phyloP scores from a whole-genome alignment of 106 monocot genomes.

The Xerophyta viscosa region DNA sequence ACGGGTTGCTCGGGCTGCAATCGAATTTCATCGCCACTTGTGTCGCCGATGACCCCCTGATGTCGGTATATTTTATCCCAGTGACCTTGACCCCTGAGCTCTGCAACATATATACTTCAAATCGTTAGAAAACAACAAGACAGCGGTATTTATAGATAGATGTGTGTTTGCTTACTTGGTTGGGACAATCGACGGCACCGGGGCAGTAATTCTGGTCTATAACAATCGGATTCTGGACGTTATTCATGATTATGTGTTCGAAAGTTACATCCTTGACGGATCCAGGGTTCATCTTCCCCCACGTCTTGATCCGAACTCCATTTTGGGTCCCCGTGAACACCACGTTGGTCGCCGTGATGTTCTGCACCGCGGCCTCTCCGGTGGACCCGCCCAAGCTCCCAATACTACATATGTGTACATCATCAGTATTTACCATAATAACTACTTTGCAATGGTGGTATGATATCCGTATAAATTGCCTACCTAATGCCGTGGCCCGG shows the following conservation, averaged over 20 bases:
- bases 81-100: slow-evolving; percentile 13
- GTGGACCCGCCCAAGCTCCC: background rate
- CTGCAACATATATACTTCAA: background rate
- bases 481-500: slow-evolving; percentile 36
- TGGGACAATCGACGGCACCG: background rate
- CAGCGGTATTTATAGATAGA: background rate
- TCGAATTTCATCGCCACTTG: slow-evolving; percentile 17
- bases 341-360: slow-evolving; percentile 1
- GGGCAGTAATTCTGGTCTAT: slow-evolving; percentile 14
- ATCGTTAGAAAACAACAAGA: background rate
- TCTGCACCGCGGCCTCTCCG: background rate
- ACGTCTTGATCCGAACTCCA: slow-evolving; percentile 11
- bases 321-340: slow-evolving; percentile 6
- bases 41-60: slow-evolving; percentile 22
- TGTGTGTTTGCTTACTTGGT: background rate
- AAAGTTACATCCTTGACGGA: slow-evolving; percentile 6
- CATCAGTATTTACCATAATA: too few species aligned
- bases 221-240: slow-evolving; percentile 2
- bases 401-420: too few species aligned
- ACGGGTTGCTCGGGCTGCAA: slow-evolving; percentile 22
- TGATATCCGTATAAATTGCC: too few species aligned
- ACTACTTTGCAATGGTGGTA: too few species aligned
- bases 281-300: background rate
- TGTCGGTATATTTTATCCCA: slow-evolving; percentile 3
- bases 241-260: slow-evolving; percentile 3